Evolutionary conservation across 2,329 filamentous ascomycete genomes (phyloP).

Genomic region (Dactylellina sp.): DNA sequence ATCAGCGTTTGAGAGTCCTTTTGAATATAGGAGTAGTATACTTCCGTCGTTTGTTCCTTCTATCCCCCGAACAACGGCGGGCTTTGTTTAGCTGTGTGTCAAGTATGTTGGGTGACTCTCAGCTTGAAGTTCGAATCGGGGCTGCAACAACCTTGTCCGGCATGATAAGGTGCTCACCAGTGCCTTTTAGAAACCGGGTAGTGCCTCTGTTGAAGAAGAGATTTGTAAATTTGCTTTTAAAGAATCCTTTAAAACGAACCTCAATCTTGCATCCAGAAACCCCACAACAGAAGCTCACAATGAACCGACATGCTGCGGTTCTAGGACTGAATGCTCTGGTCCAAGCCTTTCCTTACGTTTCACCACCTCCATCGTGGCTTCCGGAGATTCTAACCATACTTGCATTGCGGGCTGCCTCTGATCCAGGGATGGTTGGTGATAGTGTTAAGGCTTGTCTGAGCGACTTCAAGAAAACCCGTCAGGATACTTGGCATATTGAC

Average conservation of each 20-base stretch:
- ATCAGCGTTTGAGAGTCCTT: constrained; percentile 91
- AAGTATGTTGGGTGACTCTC: constrained; percentile 89
- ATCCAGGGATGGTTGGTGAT: constrained; percentile 92
- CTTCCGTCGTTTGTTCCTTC: constrained; percentile 93
- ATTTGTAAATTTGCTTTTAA: constrained; percentile 80
- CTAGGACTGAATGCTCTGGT: constrained; percentile 90
- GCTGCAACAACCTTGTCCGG: constrained; percentile 93
- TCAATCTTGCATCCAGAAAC: constrained; percentile 55
- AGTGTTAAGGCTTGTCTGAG: constrained; percentile 93
- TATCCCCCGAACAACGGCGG: constrained; percentile 78
- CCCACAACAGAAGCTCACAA: constrained; percentile 62
- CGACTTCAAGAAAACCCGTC: constrained; percentile 99
- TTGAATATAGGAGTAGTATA: constrained; percentile 99
- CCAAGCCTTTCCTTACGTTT: constrained; percentile 95
- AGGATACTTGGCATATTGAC: constrained; percentile 98
- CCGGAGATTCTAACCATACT: constrained; percentile 88
- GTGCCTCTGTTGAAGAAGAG: constrained; percentile 79
- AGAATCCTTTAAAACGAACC: constrained; percentile 86
- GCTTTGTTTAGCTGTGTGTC: constrained; percentile 91
- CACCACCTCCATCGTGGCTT: constrained; percentile 92
- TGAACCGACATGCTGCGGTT: constrained; percentile 88
- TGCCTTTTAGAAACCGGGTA: constrained; percentile 79
- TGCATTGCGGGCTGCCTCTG: constrained; percentile 84
- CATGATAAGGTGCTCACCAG: constrained; percentile 96
- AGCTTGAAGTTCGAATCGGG: constrained; percentile 92